Base-by-base conservation (phyloP, 2,329 filamentous ascomycete species). In the Aspergillus tamarii region DNA sequence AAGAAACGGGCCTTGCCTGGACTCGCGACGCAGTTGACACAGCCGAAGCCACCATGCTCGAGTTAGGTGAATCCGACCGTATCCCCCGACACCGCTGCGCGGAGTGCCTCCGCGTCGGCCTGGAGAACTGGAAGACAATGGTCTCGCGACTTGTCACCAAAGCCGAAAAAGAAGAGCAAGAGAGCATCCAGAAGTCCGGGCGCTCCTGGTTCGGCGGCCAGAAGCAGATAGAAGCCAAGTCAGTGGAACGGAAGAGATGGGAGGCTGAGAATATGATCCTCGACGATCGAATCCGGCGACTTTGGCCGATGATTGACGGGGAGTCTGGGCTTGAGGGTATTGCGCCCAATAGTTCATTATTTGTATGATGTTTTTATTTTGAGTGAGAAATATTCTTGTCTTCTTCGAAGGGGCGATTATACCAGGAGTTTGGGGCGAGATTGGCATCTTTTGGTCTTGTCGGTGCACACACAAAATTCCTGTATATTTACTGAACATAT, bases 61-160 rank as follows among this genome's bases (percentile, higher is more conserved):
- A 80, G 67, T 64, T 79, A 68, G 61, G 71, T 60, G 68, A 73
- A 66, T 63, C 71, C 60, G 68, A 74, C 58, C 60, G 61, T 19
- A 77, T 75, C 7, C 83, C 84, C 5, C 84, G 82, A 68, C 84
- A 85, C 66, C 88, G 87, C 45, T 97, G 94, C 74, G 86, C 86
- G 39, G 86, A 94, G 69, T 97, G 94, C 73, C 84, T 97, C 7
- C 82, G 87, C 63, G 88, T 91, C 2, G 92, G 92, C 0, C 83
- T 97, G 1, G 84, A 86, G 7, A 96, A 97, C 74, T 97, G 94
- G 94, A 85, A 86, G 54, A 85, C 84, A 32, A 98, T 98, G 91
- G 89, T 95, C 23, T 82, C 83, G 12, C 84, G 84, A 62, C 83
- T 96, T 54, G 86, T 82, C n/a, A 74, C 75, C 2, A 73, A 75